Conservation (phyloP, 192 early-diverging fungal genomes). For the Linnemannia elongata region DNA sequence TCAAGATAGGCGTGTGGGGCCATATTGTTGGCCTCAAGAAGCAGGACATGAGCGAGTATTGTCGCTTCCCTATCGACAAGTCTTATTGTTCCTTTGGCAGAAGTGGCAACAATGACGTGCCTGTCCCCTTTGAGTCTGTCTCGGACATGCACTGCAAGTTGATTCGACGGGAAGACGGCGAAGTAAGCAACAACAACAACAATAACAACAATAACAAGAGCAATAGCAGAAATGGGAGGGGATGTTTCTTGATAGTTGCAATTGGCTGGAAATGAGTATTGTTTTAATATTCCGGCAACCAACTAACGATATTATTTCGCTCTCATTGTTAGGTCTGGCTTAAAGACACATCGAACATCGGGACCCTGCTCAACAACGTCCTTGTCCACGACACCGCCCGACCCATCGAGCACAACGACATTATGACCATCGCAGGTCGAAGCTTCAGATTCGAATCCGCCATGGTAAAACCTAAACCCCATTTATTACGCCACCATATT, state of each 20-base stretch:
- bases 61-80: slow-evolving; percentile 51
- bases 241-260: background rate
- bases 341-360: slow-evolving; percentile 43
- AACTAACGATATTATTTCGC: background rate
- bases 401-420: slow-evolving; percentile 34
- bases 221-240: background rate
- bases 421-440: slow-evolving; percentile 44
- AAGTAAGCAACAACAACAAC: slow-evolving; percentile 16
- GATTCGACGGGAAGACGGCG: slow-evolving; percentile 46
- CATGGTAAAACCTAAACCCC: slow-evolving; percentile 3
- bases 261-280: background rate
- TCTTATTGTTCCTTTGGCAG: slow-evolving; percentile 47
- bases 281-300: background rate
- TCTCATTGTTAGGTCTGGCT: slow-evolving; percentile 35
- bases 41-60: slow-evolving; percentile 33
- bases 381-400: slow-evolving; percentile 45
- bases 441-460: slow-evolving; percentile 44
- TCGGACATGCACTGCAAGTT: slow-evolving; percentile 48
- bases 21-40: slow-evolving; percentile 34
- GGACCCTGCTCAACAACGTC: slow-evolving; percentile 40
- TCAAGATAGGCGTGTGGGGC: slow-evolving; percentile 35
- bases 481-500: background rate
- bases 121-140: slow-evolving; percentile 39
- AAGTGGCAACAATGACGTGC: slow-evolving; percentile 29
- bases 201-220: background rate